phyloP scores from a whole-genome alignment of 805 yeast species.

The Wickerhamomyces mucosus region DNA sequence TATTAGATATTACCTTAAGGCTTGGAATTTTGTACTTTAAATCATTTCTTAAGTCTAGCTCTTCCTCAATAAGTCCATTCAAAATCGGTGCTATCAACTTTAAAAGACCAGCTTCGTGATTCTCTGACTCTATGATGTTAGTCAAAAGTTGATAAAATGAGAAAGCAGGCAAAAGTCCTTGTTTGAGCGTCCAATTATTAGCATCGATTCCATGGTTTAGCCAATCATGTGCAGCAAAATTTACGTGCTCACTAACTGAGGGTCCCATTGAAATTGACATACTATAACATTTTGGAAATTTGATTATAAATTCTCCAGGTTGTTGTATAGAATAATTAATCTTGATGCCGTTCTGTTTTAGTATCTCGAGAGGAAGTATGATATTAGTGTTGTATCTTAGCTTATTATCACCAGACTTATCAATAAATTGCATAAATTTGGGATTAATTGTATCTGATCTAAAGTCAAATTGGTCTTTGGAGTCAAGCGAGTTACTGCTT shows the following conservation, averaged over 20 bases:
- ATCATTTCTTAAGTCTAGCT: conserved; percentile 31
- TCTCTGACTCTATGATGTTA: conserved; percentile 32
- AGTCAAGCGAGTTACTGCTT: too few species aligned
- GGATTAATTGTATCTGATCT: conserved; percentile 11
- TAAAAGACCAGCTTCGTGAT: conserved; percentile 31
- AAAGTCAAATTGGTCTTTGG: conserved; percentile 7
- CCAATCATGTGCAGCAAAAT: conserved; percentile 53
- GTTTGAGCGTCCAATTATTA: conserved; percentile 40
- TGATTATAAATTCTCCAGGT: conserved; percentile 53
- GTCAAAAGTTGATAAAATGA: conserved; percentile 39
- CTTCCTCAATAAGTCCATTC: conserved; percentile 27
- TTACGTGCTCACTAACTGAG: conserved; percentile 43
- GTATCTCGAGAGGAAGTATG: conserved; percentile 38
- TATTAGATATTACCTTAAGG: conserved; percentile 25
- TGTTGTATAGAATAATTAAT: conserved; percentile 41
- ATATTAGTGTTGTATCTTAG: conserved; percentile 31
- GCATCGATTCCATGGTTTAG: conserved; percentile 39
- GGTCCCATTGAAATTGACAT: conserved; percentile 45
- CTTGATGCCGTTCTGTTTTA: conserved; percentile 38
- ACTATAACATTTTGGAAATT: conserved; percentile 47
- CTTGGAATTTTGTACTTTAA: conserved; percentile 25
- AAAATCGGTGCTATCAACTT: conserved; percentile 25
- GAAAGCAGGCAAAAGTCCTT: conserved; percentile 41
- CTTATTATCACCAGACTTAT: conserved; percentile 12
- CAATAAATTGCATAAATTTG: too few species aligned